Conservation (phyloP, 2,329 filamentous ascomycete species). For the Corynespora cassiicola region DNA sequence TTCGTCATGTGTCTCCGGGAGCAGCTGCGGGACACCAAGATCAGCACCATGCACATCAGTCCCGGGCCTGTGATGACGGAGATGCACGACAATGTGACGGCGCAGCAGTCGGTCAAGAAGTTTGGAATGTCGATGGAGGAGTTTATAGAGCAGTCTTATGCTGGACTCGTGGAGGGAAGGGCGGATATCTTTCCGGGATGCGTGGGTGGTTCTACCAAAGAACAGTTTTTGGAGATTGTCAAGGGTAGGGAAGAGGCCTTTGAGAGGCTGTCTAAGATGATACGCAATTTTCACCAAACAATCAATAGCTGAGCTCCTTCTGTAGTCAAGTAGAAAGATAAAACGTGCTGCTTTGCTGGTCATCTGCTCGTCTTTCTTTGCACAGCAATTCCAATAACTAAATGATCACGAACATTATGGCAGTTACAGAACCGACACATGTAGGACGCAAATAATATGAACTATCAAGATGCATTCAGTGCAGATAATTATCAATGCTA, state of each 20-base stretch:
- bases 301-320: too few relatives aligned
- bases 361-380: too few relatives aligned
- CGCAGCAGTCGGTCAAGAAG: slow-evolving; percentile 48
- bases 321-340: too few relatives aligned
- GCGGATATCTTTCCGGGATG: slow-evolving; percentile 51
- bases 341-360: too few relatives aligned
- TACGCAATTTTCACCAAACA: too few relatives aligned
- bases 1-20: slow-evolving; percentile 55
- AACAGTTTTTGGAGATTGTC: slow-evolving; percentile 41
- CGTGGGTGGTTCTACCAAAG: slow-evolving; percentile 29
- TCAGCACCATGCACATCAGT: slow-evolving; percentile 57
- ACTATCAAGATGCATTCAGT: too few relatives aligned
- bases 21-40: slow-evolving; percentile 45
- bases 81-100: slow-evolving; percentile 55
- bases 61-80: slow-evolving; percentile 56
- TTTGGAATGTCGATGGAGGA: slow-evolving; percentile 58
- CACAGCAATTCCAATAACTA: too few relatives aligned
- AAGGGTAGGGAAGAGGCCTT: slow-evolving; percentile 32
- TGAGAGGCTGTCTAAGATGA: slow-evolving; percentile 15
- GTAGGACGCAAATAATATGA: too few relatives aligned
- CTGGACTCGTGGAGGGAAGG: slow-evolving; percentile 48
- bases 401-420: too few relatives aligned
- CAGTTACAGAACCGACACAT: too few relatives aligned
- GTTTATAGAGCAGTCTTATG: slow-evolving; percentile 56
- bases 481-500: too few relatives aligned